Conservation (phyloP, 306 rosid species). For the Prunus fruticosa region DNA sequence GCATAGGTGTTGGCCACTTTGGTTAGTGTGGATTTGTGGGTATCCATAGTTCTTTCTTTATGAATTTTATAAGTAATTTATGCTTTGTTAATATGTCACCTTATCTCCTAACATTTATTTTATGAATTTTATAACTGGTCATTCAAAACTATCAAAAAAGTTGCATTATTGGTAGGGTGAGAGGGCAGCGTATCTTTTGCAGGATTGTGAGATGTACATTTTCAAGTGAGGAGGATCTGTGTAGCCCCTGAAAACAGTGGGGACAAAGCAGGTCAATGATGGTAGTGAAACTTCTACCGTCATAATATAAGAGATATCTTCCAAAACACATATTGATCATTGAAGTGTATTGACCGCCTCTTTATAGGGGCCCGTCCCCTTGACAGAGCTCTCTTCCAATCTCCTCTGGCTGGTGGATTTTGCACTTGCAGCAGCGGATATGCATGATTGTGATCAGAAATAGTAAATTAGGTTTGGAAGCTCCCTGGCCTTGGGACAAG, state of each 20-base stretch:
- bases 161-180: neutral
- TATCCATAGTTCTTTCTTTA: neutral
- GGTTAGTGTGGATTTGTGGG: slow-evolving; percentile 16
- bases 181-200: neutral
- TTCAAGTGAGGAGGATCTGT: neutral
- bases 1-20: slow-evolving; percentile 19
- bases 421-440: neutral
- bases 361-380: neutral
- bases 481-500: slow-evolving; percentile 30
- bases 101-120: neutral
- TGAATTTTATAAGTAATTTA: slow-evolving; percentile 8
- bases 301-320: neutral
- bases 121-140: neutral
- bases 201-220: slow-evolving; percentile 1
- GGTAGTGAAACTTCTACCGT: slow-evolving; percentile 17
- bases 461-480: slow-evolving; percentile 8
- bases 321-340: slow-evolving; percentile 19
- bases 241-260: slow-evolving; percentile 14
- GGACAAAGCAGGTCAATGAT: slow-evolving; percentile 24
- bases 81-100: slow-evolving; percentile 6
- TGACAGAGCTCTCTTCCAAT: slow-evolving; percentile 7
- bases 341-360: slow-evolving; percentile 1
- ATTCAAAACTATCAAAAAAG: neutral
- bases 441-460: neutral
- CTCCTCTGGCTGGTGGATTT: slow-evolving; percentile 5